phyloP scores from a whole-genome alignment of 1,284 basidiomycete genomes.

The Ustilago lituana region DNA sequence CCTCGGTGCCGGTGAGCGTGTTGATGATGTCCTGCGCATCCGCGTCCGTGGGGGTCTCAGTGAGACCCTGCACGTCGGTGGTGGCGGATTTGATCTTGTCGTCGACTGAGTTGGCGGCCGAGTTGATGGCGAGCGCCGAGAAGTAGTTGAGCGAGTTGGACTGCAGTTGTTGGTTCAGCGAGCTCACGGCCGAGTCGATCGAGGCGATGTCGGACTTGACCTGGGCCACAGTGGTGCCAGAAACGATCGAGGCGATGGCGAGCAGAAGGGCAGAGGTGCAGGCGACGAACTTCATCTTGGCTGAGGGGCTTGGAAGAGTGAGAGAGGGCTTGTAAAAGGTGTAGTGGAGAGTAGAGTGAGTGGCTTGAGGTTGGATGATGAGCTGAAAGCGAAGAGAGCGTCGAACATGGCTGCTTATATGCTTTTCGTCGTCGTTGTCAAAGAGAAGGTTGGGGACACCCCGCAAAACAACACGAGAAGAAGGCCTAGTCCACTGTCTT shows the following conservation, averaged over 20 bases:
- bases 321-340: not conserved
- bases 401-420: too few species aligned
- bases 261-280: constrained; percentile 13
- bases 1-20: constrained; percentile 18
- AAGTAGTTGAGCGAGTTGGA: constrained; percentile 21
- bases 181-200: constrained; percentile 16
- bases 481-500: too few species aligned
- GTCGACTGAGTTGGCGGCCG: constrained; percentile 5
- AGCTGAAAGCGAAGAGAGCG: too few species aligned
- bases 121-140: constrained; percentile 17
- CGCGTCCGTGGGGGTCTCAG: constrained; percentile 13
- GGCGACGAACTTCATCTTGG: constrained; percentile 25
- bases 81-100: constrained; percentile 29
- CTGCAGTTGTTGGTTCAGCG: constrained; percentile 18
- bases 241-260: constrained; percentile 14
- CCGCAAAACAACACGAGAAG: too few species aligned
- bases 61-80: constrained; percentile 11
- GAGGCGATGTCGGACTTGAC: constrained; percentile 20
- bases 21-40: constrained; percentile 17
- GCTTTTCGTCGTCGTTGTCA: too few species aligned
- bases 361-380: not conserved
- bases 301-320: not conserved
- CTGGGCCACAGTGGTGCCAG: constrained; percentile 13
- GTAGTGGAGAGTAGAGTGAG: not conserved
- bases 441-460: too few species aligned